Percentiles rank a stretch among this genome's conserved stretches.
phyloP scores from a whole-genome alignment of 257 asterid species.

The Nicotiana knightiana region DNA sequence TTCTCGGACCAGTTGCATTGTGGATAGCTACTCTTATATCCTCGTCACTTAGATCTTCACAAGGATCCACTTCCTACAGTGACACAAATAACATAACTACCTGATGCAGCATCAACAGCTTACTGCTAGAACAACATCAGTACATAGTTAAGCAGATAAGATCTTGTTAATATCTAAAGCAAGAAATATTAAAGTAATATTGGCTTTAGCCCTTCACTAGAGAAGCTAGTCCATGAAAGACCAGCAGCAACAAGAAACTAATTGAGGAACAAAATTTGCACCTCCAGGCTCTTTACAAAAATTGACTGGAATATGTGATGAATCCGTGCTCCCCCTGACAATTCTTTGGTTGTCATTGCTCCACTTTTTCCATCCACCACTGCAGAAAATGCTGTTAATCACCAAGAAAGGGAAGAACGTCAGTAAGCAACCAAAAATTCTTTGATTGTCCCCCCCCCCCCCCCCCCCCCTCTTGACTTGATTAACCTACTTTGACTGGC shows the following conservation, averaged over 20 bases:
- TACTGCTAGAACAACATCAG: not conserved
- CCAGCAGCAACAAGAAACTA: not conserved
- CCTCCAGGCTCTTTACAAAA: conserved; percentile 91
- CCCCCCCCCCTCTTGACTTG: not conserved
- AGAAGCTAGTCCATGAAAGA: not conserved
- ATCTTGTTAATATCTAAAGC: not conserved
- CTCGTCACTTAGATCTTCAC: conserved; percentile 87
- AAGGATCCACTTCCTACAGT: conserved; percentile 88
- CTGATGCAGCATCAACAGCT: not conserved
- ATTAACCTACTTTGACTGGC: not conserved
- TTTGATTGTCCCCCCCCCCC: not conserved
- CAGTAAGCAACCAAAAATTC: not conserved
- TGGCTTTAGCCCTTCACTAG: not conserved
- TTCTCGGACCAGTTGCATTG: conserved; percentile 84
- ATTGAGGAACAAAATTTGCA: conserved; percentile 22
- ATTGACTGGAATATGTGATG: conserved; percentile 90
- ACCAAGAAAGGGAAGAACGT: not conserved
- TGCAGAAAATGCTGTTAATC: conserved; percentile 70
- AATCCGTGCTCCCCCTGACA: conserved; percentile 97
- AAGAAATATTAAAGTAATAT: not conserved
- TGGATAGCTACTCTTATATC: conserved; percentile 90
- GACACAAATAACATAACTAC: not conserved
- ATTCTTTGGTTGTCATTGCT: conserved; percentile 84
- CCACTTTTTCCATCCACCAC: conserved; percentile 89
- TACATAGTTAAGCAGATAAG: not conserved